phyloP scores from a whole-genome alignment of 306 rosid genomes.

The Acacia confusa region DNA sequence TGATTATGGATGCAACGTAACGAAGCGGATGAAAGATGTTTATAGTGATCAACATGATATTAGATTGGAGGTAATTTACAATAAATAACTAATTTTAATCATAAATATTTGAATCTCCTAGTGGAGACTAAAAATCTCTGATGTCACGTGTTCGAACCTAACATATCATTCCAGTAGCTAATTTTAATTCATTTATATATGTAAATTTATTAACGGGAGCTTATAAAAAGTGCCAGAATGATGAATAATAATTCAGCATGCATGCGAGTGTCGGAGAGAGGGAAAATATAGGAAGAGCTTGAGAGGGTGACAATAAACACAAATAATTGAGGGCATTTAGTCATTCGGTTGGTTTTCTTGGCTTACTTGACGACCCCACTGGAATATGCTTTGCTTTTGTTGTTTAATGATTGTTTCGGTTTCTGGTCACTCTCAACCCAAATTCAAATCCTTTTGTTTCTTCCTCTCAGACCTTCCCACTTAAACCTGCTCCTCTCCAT shows the following conservation, averaged over 20 bases:
- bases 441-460: not conserved
- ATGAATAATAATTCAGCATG: not conserved
- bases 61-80: not conserved
- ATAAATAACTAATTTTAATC: too few relatives aligned
- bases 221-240: not conserved
- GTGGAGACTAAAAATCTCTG: too few relatives aligned
- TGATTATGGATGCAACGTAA: not conserved
- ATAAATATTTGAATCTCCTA: too few relatives aligned
- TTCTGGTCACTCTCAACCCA: not conserved
- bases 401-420: not conserved
- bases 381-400: not conserved
- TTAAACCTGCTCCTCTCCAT: not conserved
- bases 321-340: not conserved
- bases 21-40: not conserved
- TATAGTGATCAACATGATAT: too few relatives aligned
- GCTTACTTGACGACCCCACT: not conserved
- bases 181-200: too few relatives aligned
- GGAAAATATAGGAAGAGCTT: not conserved
- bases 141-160: too few relatives aligned
- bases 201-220: not conserved
- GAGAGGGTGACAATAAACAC: not conserved
- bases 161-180: too few relatives aligned
- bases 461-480: not conserved
- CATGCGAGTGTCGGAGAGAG: not conserved
- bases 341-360: not conserved